Evolutionary conservation across 495 filamentous ascomycete genomes (phyloP).

Genomic region (Aspergillus ellipticus): DNA sequence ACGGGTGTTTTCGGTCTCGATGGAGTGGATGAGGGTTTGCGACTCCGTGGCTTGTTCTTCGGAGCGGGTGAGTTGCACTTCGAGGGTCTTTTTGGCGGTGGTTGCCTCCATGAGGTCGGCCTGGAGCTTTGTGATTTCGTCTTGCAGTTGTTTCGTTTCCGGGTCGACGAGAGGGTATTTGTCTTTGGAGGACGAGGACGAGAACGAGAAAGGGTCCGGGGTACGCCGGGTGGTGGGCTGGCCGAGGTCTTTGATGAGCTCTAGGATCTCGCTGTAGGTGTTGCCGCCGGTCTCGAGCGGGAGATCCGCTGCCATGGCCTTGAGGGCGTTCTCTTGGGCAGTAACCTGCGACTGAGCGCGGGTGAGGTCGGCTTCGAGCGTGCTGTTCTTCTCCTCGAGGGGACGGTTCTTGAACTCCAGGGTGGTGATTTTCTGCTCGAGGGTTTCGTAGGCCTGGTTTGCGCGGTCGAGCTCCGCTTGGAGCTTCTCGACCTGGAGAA

Average conservation of each 20-base stretch:
- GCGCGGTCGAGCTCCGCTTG: slow-evolving; percentile 35
- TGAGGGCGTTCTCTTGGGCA: slow-evolving; percentile 41
- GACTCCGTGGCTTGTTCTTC: slow-evolving; percentile 40
- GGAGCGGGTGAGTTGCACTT: slow-evolving; percentile 31
- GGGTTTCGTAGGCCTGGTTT: slow-evolving; percentile 28
- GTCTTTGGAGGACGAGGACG: background rate
- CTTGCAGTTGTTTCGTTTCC: slow-evolving; percentile 23
- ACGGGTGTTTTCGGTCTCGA: slow-evolving; percentile 45
- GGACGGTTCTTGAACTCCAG: slow-evolving; percentile 38
- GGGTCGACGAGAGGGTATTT: slow-evolving; percentile 1
- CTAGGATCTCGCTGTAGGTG: slow-evolving; percentile 42
- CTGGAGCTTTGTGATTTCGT: slow-evolving; percentile 30
- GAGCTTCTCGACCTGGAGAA: slow-evolving; percentile 32
- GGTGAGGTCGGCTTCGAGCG: slow-evolving; percentile 38
- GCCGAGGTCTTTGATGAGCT: slow-evolving; percentile 40
- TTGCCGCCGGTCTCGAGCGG: slow-evolving; percentile 30
- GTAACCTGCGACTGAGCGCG: slow-evolving; percentile 41
- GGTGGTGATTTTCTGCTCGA: slow-evolving; percentile 35
- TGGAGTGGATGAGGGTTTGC: slow-evolving; percentile 39
- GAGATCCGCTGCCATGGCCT: slow-evolving; percentile 40
- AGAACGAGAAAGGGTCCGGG: slow-evolving; percentile 9
- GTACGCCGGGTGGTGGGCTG: slow-evolving; percentile 17
- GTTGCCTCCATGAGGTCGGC: slow-evolving; percentile 26
- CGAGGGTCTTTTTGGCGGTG: slow-evolving; percentile 27
- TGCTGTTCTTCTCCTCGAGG: slow-evolving; percentile 42